Evolutionary conservation across 306 rosid species (phyloP).

Genomic region (Cucurbita argyrosperma): DNA sequence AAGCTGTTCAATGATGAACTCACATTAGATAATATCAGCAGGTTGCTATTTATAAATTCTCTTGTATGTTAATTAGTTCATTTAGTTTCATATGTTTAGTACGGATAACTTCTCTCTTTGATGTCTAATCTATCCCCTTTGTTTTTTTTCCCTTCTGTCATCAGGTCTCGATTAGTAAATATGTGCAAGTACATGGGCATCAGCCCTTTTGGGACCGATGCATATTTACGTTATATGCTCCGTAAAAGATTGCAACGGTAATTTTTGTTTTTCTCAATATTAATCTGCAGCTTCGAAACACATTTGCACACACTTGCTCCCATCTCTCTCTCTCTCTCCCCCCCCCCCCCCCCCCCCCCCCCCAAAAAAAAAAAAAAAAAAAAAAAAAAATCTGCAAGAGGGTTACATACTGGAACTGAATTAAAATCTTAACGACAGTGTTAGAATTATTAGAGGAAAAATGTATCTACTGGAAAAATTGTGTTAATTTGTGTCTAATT

Average conservation of each 20-base stretch:
- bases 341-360: too few species aligned
- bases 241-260: slow-evolving; percentile 58
- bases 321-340: too few species aligned
- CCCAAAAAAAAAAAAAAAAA: too few species aligned
- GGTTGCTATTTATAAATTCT: slow-evolving; percentile 20
- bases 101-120: not conserved
- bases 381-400: not conserved
- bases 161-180: slow-evolving; percentile 85
- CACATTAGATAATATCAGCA: slow-evolving; percentile 89
- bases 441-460: not conserved
- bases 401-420: not conserved
- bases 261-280: not conserved
- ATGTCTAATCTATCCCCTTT: not conserved
- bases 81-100: not conserved
- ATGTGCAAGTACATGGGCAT: slow-evolving; percentile 99
- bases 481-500: not conserved
- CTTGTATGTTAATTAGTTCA: not conserved
- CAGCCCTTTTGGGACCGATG: slow-evolving; percentile 76
- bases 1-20: slow-evolving; percentile 93
- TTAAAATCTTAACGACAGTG: not conserved
- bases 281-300: not conserved
- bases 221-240: slow-evolving; percentile 79
- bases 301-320: not conserved
- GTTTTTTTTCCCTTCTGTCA: slow-evolving; percentile 1
- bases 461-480: not conserved